These are phyloP conservation scores for Fusarium sacchari DNA, from an alignment of 2,329 filamentous ascomycete genomes.

Conservation along the genomic window DNA sequence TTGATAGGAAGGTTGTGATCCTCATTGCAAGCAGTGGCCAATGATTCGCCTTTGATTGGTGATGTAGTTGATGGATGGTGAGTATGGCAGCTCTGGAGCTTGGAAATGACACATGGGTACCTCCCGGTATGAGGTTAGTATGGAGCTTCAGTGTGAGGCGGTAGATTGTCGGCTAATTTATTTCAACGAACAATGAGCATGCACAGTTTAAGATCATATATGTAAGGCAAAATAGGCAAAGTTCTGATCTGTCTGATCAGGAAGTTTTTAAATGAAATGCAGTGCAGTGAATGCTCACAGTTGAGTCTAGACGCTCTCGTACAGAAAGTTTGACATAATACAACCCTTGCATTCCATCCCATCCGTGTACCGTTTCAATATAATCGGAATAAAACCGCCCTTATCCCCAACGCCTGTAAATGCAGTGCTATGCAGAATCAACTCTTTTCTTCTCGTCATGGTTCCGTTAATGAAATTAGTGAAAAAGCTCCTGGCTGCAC, in stretches of 20 bases:
- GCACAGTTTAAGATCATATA: background rate
- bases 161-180: constrained; percentile 38
- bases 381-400: constrained; percentile 19
- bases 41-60: background rate
- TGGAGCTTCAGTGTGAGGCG: constrained; percentile 17
- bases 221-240: background rate
- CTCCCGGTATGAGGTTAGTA: background rate
- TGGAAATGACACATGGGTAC: constrained; percentile 35
- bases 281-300: background rate
- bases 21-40: constrained; percentile 51
- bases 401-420: constrained; percentile 39
- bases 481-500: background rate
- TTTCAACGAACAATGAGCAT: background rate
- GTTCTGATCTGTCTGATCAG: background rate
- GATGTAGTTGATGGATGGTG: constrained; percentile 3
- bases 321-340: constrained; percentile 20
- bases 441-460: constrained; percentile 16
- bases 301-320: constrained; percentile 22
- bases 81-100: constrained; percentile 13
- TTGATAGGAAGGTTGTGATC: constrained; percentile 52
- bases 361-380: constrained; percentile 29
- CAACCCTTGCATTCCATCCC: constrained; percentile 9
- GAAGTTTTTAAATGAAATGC: background rate
- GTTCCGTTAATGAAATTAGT: constrained; percentile 19
- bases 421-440: constrained; percentile 36